Conservation (phyloP, 2,329 filamentous ascomycete species). For the Phyllosticta citriasiana region DNA sequence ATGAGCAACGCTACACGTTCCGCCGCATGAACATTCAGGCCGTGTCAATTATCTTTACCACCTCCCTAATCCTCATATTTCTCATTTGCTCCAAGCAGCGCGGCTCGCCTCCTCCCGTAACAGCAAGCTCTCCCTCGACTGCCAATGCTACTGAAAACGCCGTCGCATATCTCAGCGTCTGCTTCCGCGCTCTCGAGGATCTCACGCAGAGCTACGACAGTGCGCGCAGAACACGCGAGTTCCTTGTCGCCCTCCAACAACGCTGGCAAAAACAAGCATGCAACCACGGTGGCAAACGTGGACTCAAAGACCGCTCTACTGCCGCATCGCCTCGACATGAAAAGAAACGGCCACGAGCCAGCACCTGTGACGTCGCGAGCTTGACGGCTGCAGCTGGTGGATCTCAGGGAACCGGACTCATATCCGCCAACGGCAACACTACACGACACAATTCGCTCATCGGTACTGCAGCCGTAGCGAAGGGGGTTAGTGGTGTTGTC, state of each 20-base stretch:
- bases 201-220: slow-evolving; percentile 9
- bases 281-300: slow-evolving; percentile 3
- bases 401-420: neutral
- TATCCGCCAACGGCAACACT: neutral
- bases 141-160: neutral
- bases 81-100: slow-evolving; percentile 11
- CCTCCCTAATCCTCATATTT: slow-evolving; percentile 11
- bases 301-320: neutral
- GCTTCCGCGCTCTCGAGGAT: slow-evolving; percentile 9
- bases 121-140: neutral
- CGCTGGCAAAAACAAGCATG: slow-evolving; percentile 5
- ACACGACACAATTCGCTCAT: neutral
- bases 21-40: slow-evolving; percentile 12
- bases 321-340: slow-evolving; percentile 1
- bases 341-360: slow-evolving; percentile 4
- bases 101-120: slow-evolving; percentile 1
- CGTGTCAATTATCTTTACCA: slow-evolving; percentile 11
- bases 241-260: slow-evolving; percentile 9
- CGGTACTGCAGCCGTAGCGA: neutral
- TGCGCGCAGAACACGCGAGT: slow-evolving; percentile 6
- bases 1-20: slow-evolving; percentile 11
- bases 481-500: neutral
- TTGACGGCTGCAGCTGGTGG: neutral
- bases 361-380: slow-evolving; percentile 2
- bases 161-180: slow-evolving; percentile 9